phyloP scores from a whole-genome alignment of 176 grass and related monocot genomes.

The Tillandsia leiboldiana region DNA sequence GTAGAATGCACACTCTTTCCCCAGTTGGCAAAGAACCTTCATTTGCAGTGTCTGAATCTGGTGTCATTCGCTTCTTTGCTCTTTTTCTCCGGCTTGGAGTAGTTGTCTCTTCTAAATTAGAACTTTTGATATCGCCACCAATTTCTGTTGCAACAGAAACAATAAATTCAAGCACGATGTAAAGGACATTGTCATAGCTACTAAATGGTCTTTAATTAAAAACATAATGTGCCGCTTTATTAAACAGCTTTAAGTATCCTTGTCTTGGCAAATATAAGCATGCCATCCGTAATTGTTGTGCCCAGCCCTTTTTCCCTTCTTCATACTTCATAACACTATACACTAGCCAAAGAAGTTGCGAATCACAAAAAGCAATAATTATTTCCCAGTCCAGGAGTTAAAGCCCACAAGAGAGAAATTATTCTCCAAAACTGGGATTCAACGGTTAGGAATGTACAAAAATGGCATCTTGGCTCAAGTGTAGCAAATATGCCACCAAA shows the following conservation, averaged over 20 bases:
- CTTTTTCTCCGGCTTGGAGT: slow-evolving; percentile 22
- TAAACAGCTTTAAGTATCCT: neutral
- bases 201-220: neutral
- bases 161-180: slow-evolving; percentile 18
- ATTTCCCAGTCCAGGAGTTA: neutral
- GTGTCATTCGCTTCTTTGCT: slow-evolving; percentile 48
- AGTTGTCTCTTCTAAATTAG: slow-evolving; percentile 31
- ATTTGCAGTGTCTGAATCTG: slow-evolving; percentile 34
- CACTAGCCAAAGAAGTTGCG: neutral
- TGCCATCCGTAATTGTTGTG: neutral
- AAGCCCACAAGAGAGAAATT: neutral
- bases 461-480: neutral
- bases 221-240: neutral
- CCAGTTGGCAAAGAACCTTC: slow-evolving; percentile 21
- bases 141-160: slow-evolving; percentile 21
- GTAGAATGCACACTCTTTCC: slow-evolving; percentile 5
- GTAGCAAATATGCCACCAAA: neutral
- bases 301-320: neutral
- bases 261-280: neutral
- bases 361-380: neutral
- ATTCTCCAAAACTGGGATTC: neutral
- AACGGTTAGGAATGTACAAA: neutral
- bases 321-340: neutral
- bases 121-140: slow-evolving; percentile 8
- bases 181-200: slow-evolving; percentile 4